A percentile compares a stretch with the other conserved stretches of the same genome.
phyloP scores from a whole-genome alignment of 2,329 filamentous ascomycete genomes.

The Septoria petroselini region DNA sequence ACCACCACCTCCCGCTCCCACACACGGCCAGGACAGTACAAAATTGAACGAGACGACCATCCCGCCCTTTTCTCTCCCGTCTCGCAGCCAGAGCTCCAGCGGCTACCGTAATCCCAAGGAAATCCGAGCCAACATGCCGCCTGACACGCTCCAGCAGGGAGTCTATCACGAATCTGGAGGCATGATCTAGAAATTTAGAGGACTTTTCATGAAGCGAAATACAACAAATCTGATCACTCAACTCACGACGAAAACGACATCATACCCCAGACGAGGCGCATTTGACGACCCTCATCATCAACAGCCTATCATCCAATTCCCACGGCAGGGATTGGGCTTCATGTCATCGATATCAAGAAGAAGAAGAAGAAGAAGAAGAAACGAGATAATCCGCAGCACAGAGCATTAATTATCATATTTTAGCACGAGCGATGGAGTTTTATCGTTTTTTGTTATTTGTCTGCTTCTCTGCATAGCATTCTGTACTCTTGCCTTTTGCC shows the following conservation, averaged over 20 bases:
- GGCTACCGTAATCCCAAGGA: slow-evolving; percentile 45
- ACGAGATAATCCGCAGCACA: neutral
- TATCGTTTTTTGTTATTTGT: slow-evolving; percentile 4
- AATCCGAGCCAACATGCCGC: slow-evolving; percentile 51
- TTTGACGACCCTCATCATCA: neutral
- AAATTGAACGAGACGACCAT: slow-evolving; percentile 43
- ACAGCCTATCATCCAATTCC: neutral
- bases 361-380: too few species aligned
- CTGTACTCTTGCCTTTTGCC: neutral
- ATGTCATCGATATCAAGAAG: too few species aligned
- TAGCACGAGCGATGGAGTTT: slow-evolving; percentile 21
- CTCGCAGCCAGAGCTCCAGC: slow-evolving; percentile 27
- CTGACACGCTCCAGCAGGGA: slow-evolving; percentile 45
- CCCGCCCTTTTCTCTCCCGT: slow-evolving; percentile 36
- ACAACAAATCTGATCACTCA: too few species aligned
- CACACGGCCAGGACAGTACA: slow-evolving; percentile 17
- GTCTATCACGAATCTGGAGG: slow-evolving; percentile 36
- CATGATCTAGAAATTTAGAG: slow-evolving; percentile 27
- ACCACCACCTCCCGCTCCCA: slow-evolving; percentile 40
- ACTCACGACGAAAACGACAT: slow-evolving; percentile 5
- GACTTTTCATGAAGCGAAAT: too few species aligned
- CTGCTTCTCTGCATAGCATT: slow-evolving; percentile 1
- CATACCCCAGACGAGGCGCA: neutral
- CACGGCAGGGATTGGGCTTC: neutral
- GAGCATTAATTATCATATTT: slow-evolving; percentile 9